These are phyloP conservation scores for Corylus avellana DNA, from an alignment of 306 rosid genomes.

Conservation along the genomic window DNA sequence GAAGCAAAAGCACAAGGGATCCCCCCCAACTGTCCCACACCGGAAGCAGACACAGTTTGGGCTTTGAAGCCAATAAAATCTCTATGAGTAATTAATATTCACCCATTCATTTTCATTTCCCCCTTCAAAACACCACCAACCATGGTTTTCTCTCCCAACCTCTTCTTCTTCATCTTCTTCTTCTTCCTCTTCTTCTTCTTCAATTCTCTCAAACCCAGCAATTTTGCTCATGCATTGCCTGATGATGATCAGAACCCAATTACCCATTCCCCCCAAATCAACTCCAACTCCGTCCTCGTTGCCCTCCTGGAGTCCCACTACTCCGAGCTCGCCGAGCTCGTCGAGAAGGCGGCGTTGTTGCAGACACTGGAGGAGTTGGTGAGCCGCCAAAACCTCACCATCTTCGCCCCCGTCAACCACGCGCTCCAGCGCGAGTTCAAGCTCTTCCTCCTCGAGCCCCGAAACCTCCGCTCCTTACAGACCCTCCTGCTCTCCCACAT, in stretches of 20 bases:
- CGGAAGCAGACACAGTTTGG: not conserved
- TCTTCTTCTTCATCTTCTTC: not conserved
- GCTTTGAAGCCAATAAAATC: too few relatives aligned
- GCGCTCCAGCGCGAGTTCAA: constrained; percentile 39
- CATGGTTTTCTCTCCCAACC: not conserved
- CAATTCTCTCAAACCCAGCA: not conserved
- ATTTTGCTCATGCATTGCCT: not conserved
- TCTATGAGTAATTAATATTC: too few relatives aligned
- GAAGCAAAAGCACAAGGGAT: not conserved
- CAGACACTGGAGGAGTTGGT: constrained; percentile 29
- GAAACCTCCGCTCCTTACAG: constrained; percentile 30
- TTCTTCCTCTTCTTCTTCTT: not conserved
- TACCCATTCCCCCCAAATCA: constrained; percentile 16
- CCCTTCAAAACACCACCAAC: too few relatives aligned
- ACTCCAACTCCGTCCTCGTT: constrained; percentile 36
- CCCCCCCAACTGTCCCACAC: not conserved
- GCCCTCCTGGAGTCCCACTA: constrained; percentile 38
- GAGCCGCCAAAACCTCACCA: constrained; percentile 27
- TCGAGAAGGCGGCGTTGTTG: constrained; percentile 32
- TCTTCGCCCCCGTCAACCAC: constrained; percentile 33
- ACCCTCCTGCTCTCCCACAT: constrained; percentile 31
- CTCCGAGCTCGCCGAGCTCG: constrained; percentile 34
- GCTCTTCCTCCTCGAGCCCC: constrained; percentile 31
- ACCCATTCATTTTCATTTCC: not conserved
- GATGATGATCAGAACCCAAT: not conserved